These are phyloP conservation scores for Ophiosphaerella narmari DNA, from an alignment of 2,329 filamentous ascomycete genomes.

Conservation along the genomic window DNA sequence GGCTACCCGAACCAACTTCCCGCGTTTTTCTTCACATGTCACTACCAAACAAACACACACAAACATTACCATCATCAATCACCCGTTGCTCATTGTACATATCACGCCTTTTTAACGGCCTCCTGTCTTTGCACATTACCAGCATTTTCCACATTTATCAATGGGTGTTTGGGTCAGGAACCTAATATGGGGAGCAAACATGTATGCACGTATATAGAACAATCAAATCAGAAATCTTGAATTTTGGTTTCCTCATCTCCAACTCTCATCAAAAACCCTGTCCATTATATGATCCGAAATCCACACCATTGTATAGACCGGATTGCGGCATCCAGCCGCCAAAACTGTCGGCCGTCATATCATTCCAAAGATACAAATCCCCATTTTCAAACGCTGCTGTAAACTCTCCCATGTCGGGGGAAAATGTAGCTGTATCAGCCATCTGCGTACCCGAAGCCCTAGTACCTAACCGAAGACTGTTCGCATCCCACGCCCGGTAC, in stretches of 20 bases:
- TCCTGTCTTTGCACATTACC: too few species aligned
- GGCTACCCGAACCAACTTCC: too few species aligned
- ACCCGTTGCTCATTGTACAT: neutral
- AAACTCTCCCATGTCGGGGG: slow-evolving; percentile 40
- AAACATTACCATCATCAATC: too few species aligned
- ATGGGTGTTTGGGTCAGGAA: too few species aligned
- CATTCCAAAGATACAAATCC: slow-evolving; percentile 45
- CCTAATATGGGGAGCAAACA: too few species aligned
- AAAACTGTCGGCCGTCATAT: slow-evolving; percentile 36
- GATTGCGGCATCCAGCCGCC: slow-evolving; percentile 39
- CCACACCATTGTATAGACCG: slow-evolving; percentile 29
- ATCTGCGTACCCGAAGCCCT: slow-evolving; percentile 2
- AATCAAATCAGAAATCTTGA: too few species aligned
- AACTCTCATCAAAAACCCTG: slow-evolving; percentile 17
- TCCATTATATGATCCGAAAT: slow-evolving; percentile 27
- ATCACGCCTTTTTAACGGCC: neutral
- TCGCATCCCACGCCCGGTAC: slow-evolving; percentile 13
- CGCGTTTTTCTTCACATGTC: too few species aligned
- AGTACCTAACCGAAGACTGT: slow-evolving; percentile 1
- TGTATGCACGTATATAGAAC: too few species aligned
- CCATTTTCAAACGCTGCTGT: slow-evolving; percentile 41
- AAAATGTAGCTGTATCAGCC: slow-evolving; percentile 15
- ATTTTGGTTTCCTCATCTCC: neutral
- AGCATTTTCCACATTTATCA: too few species aligned
- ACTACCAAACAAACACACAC: too few species aligned